phyloP scores from a whole-genome alignment of 116 monocot genomes.

The Cymodocea nodosa region DNA sequence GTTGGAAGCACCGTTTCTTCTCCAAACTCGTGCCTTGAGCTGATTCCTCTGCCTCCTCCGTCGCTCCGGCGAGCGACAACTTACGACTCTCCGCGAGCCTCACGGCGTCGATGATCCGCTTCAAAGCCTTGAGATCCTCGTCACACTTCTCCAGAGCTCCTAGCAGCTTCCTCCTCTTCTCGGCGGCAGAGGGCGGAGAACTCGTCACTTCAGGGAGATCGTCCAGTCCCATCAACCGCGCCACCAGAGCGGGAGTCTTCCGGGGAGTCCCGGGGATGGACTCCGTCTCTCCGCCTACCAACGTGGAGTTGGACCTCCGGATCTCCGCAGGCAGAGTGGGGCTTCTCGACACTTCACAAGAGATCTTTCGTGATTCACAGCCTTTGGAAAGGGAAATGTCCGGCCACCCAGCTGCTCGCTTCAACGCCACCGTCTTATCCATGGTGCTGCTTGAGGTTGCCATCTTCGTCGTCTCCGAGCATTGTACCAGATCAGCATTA shows the following conservation, averaged over 20 bases:
- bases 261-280: slow-evolving; percentile 2
- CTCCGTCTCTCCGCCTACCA: neutral
- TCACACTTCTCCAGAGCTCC: slow-evolving; percentile 84
- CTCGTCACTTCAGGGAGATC: slow-evolving; percentile 12
- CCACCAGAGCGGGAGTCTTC: slow-evolving; percentile 33
- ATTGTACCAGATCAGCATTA: neutral
- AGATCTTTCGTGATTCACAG: neutral
- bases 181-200: slow-evolving; percentile 25
- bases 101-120: slow-evolving; percentile 69
- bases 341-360: slow-evolving; percentile 39
- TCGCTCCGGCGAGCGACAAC: neutral
- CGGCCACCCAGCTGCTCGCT: neutral
- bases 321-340: slow-evolving; percentile 41
- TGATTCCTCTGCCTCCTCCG: neutral
- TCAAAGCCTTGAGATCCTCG: slow-evolving; percentile 62
- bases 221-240: slow-evolving; percentile 69
- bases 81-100: slow-evolving; percentile 21
- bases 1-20: slow-evolving; percentile 1
- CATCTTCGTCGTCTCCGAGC: neutral
- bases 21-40: neutral
- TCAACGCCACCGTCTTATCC: slow-evolving; percentile 5
- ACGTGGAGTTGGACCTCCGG: slow-evolving; percentile 14
- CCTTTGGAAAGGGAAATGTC: neutral
- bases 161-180: slow-evolving; percentile 72
- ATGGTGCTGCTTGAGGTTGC: neutral